Percentiles rank a stretch among this genome's conserved stretches.
Evolutionary conservation across 2,329 filamentous ascomycete genomes (phyloP).

Genomic region (Trichoderma sp.): DNA sequence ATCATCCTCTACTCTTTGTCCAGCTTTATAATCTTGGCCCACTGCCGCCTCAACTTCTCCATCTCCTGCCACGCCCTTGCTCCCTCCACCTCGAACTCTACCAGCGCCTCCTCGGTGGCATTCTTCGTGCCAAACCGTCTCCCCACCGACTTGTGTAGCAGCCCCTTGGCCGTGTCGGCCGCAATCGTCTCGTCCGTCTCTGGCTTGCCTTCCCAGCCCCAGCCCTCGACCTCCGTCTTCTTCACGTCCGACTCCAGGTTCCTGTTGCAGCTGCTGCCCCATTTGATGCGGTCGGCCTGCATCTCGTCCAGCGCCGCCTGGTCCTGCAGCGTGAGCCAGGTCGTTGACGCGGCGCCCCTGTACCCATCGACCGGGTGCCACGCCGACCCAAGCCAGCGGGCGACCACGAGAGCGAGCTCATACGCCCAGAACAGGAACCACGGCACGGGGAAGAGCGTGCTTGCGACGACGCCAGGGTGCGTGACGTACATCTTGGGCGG

Average conservation of each 20-base stretch:
- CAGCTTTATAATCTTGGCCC: constrained; percentile 48
- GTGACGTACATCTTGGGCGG: constrained; percentile 68
- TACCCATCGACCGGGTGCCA: constrained; percentile 84
- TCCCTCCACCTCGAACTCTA: constrained; percentile 61
- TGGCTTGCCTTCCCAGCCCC: constrained; percentile 68
- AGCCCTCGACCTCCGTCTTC: constrained; percentile 80
- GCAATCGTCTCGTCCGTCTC: constrained; percentile 42
- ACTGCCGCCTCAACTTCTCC: constrained; percentile 65
- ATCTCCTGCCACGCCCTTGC: constrained; percentile 64
- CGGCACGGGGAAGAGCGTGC: constrained; percentile 73
- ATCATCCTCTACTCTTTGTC: neutral
- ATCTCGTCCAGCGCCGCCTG: constrained; percentile 58
- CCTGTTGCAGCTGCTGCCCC: constrained; percentile 71
- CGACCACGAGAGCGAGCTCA: constrained; percentile 63
- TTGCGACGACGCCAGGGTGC: constrained; percentile 85
- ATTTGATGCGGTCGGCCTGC: constrained; percentile 63
- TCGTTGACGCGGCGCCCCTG: constrained; percentile 69
- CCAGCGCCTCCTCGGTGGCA: constrained; percentile 57
- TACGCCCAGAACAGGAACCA: constrained; percentile 68
- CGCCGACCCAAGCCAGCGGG: constrained; percentile 75
- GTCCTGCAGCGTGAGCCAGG: constrained; percentile 72
- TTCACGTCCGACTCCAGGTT: constrained; percentile 59
- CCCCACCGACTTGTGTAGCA: constrained; percentile 51
- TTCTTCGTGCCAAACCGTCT: constrained; percentile 57
- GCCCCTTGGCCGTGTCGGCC: constrained; percentile 44